phyloP scores from a whole-genome alignment of 768 basidiomycete genomes.

The Punctularia strigosozonata region DNA sequence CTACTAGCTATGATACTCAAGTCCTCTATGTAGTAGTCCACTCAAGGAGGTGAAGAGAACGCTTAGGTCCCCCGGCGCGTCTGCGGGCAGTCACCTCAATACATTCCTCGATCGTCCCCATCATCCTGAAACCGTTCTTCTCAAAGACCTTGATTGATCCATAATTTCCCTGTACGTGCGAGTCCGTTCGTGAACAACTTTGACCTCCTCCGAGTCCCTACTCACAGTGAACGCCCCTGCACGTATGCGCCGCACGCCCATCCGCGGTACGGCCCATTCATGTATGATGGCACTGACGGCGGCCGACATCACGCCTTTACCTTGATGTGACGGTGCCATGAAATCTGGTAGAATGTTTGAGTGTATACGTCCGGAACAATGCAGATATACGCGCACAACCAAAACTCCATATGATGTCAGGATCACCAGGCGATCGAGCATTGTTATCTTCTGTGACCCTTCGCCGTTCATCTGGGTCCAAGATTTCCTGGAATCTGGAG shows the following conservation, averaged over 20 bases:
- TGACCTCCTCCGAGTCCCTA: no score
- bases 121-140: constrained; percentile 47
- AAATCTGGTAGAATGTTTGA: no score
- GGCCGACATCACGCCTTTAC: constrained; percentile 65
- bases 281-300: constrained; percentile 41
- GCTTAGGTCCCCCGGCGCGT: constrained; percentile 10
- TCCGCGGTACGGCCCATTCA: constrained; percentile 53
- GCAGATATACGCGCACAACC: constrained; percentile 33
- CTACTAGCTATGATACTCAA: no score
- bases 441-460: constrained; percentile 28
- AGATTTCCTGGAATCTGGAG: constrained; percentile 19
- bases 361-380: not conserved
- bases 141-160: constrained; percentile 55
- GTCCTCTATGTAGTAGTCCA: no score
- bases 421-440: constrained; percentile 32
- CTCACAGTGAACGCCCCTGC: constrained; percentile 31
- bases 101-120: constrained; percentile 26
- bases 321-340: constrained; percentile 47
- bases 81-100: constrained; percentile 25
- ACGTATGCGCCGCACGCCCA: constrained; percentile 39
- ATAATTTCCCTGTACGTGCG: constrained; percentile 43
- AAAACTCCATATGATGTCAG: constrained; percentile 45
- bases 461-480: constrained; percentile 25
- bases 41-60: constrained; percentile 2
- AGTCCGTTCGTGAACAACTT: no score